Evolutionary conservation across 2,329 filamentous ascomycete species (phyloP).

Genomic region (Epicoccum sorghinum): DNA sequence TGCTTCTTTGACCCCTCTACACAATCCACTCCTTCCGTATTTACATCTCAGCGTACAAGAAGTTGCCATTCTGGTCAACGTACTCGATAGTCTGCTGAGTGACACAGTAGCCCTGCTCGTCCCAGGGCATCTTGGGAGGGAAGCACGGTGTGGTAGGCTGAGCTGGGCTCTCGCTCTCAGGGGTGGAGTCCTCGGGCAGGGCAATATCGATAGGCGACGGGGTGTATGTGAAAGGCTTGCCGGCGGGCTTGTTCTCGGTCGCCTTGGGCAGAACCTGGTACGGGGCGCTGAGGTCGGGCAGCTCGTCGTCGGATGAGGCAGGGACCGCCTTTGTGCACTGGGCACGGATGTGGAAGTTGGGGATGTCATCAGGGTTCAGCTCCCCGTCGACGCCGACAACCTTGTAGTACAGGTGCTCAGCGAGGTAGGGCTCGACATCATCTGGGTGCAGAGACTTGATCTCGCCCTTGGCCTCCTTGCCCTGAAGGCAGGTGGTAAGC

Average conservation of each 20-base stretch:
- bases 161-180: neutral
- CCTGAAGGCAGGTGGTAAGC: constrained; percentile 44
- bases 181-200: constrained; percentile 16
- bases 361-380: constrained; percentile 34
- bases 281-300: constrained; percentile 37
- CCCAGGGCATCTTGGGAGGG: constrained; percentile 27
- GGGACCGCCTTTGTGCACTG: constrained; percentile 39
- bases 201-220: constrained; percentile 28
- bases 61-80: constrained; percentile 41
- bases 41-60: constrained; percentile 36
- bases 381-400: constrained; percentile 42
- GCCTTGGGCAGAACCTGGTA: constrained; percentile 35
- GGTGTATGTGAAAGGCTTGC: constrained; percentile 37
- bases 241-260: constrained; percentile 37
- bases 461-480: constrained; percentile 37
- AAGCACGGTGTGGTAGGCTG: constrained; percentile 7
- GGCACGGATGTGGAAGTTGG: constrained; percentile 43
- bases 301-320: constrained; percentile 29
- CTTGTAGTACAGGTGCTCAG: constrained; percentile 44
- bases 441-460: constrained; percentile 41
- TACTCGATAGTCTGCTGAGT: constrained; percentile 42
- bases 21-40: neutral
- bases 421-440: constrained; percentile 43
- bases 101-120: constrained; percentile 40
- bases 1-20: neutral